Percentiles rank a stretch among this genome's conserved stretches.
These are phyloP conservation scores for Graphilbum fragrans DNA, from an alignment of 2,329 filamentous ascomycete genomes.

Conservation along the genomic window DNA sequence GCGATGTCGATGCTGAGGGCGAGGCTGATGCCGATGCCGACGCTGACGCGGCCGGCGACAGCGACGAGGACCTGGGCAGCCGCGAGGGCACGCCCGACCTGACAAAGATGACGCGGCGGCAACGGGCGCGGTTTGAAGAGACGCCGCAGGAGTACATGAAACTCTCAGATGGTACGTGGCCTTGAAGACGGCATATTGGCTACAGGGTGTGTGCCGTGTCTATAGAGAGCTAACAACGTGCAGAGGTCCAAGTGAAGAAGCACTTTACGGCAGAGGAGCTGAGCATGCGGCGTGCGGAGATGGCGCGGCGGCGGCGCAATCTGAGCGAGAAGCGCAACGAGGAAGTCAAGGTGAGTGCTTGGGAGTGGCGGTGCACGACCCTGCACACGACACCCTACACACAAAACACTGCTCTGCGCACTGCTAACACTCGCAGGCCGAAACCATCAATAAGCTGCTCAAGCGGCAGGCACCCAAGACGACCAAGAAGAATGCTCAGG, in stretches of 20 bases:
- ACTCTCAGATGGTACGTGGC: slow-evolving; percentile 42
- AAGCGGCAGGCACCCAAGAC: slow-evolving; percentile 76
- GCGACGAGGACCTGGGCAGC: slow-evolving; percentile 24
- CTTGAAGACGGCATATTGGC: neutral
- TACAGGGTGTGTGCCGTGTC: neutral
- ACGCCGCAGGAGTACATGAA: slow-evolving; percentile 44
- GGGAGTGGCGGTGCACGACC: neutral
- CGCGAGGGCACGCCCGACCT: slow-evolving; percentile 39
- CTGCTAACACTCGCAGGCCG: slow-evolving; percentile 47
- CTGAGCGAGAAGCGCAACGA: slow-evolving; percentile 54
- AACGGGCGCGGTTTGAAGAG: slow-evolving; percentile 45
- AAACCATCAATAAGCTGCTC: slow-evolving; percentile 82
- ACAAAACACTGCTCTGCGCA: neutral
- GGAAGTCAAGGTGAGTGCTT: slow-evolving; percentile 27
- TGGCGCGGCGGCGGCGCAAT: slow-evolving; percentile 48
- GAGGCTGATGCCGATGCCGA: slow-evolving; percentile 26
- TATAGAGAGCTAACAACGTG: neutral
- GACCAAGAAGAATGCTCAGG: slow-evolving; percentile 35
- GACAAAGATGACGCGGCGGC: slow-evolving; percentile 48
- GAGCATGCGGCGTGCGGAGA: slow-evolving; percentile 49
- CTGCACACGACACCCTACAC: neutral
- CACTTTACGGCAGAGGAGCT: slow-evolving; percentile 48
- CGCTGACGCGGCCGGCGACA: slow-evolving; percentile 28
- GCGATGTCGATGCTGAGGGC: slow-evolving; percentile 24
- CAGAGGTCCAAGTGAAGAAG: slow-evolving; percentile 53